These are phyloP conservation scores for Hanseniaspora hatyaiensis DNA, from an alignment of 805 yeast species.

Conservation along the genomic window DNA sequence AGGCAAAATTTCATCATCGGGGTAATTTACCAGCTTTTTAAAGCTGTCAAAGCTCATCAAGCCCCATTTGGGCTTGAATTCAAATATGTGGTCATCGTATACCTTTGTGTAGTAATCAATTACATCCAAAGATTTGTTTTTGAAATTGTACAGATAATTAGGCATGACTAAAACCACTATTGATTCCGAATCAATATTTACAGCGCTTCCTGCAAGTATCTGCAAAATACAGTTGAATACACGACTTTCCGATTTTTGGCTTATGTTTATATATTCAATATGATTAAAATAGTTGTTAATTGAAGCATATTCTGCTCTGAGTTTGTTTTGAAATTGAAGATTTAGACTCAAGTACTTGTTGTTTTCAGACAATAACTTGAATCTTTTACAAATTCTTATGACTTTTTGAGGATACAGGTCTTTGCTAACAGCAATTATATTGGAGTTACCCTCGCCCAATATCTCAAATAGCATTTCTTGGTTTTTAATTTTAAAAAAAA, in stretches of 20 bases:
- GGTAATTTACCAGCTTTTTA: not conserved
- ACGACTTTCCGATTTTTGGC: not conserved
- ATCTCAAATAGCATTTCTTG: not conserved
- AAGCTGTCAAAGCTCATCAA: not conserved
- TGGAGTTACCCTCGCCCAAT: constrained; percentile 12
- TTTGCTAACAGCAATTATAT: not conserved
- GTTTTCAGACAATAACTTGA: not conserved
- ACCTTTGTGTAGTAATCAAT: constrained; percentile 11
- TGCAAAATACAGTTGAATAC: not conserved
- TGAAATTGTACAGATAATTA: not conserved
- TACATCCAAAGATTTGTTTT: not conserved
- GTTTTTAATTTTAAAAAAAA: not conserved
- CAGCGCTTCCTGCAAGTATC: not conserved
- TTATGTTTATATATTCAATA: not conserved
- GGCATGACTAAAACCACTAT: not conserved
- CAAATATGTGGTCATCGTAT: not conserved
- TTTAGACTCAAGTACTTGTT: constrained; percentile 1
- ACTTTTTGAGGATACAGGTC: not conserved
- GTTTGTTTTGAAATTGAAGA: not conserved
- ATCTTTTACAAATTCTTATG: constrained; percentile 8
- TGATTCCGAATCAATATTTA: not conserved
- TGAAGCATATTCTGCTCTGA: not conserved
- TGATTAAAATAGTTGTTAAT: not conserved
- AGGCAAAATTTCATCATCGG: not conserved
- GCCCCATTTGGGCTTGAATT: constrained; percentile 14